Conservation (phyloP, 2,329 filamentous ascomycete genomes). For the Xylariaceae sp. region DNA sequence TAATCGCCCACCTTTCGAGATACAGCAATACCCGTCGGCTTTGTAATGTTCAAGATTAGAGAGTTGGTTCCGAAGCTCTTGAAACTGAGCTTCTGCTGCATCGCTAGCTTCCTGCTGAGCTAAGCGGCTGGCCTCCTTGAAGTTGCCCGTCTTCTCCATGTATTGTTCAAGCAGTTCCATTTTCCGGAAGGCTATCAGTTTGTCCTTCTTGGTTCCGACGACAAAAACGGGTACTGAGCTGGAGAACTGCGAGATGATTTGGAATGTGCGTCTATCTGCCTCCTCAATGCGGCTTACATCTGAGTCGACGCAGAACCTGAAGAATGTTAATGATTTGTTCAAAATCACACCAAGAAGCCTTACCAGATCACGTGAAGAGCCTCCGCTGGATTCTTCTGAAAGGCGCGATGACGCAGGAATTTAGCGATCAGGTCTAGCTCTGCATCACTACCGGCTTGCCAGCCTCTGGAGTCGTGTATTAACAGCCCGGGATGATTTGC, state of each 20-base stretch:
- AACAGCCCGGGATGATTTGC: constrained; percentile 10
- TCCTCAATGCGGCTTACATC: constrained; percentile 16
- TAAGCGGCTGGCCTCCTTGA: constrained; percentile 11
- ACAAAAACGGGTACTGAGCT: constrained; percentile 11
- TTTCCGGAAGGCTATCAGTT: constrained; percentile 6
- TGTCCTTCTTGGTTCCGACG: constrained; percentile 14
- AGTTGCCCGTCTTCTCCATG: constrained; percentile 10
- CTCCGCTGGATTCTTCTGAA: constrained; percentile 14
- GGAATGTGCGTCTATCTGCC: constrained; percentile 11
- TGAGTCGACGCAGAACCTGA: constrained; percentile 12
- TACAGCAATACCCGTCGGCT: constrained; percentile 10
- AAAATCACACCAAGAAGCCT: not conserved
- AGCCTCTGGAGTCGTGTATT: constrained; percentile 12
- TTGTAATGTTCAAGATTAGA: constrained; percentile 9
- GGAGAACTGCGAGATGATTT: constrained; percentile 11
- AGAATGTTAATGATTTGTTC: not conserved
- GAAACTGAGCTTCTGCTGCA: constrained; percentile 7
- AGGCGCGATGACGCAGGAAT: constrained; percentile 11
- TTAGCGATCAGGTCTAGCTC: constrained; percentile 12
- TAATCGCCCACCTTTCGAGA: constrained; percentile 7
- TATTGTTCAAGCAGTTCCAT: constrained; percentile 9
- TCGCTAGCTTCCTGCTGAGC: constrained; percentile 8
- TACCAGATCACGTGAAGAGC: constrained; percentile 13
- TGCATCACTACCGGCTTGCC: constrained; percentile 11
- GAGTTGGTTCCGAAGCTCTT: constrained; percentile 5